Base-by-base conservation (phyloP, 2,329 filamentous ascomycete species). In the Aspergillus sp. region DNA sequence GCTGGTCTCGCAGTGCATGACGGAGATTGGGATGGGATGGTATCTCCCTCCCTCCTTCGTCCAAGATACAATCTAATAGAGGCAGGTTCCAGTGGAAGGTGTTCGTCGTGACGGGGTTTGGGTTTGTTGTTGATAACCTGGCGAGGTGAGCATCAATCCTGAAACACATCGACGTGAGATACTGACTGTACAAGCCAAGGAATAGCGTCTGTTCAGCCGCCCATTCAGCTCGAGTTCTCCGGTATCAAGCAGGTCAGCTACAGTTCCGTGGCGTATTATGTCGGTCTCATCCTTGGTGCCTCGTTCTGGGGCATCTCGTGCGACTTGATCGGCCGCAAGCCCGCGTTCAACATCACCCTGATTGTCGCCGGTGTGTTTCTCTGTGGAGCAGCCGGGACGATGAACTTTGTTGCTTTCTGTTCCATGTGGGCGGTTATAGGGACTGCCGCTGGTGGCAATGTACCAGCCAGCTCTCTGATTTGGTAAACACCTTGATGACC, bases 121-220 rank as follows among this genome's bases (percentile, higher is more conserved):
- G 87, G 23, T 90, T 86, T 87, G 85, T 86, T 5, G 83, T 83
- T 48, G 87, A 90, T 71, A 89, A 89, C 39, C 67, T 72, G 6
- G 47, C 19, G 60, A n/a, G 40, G 40, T 43, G 7, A 40, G 14
- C 6, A 17, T 3, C 40, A 5, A 21, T 19, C 17, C 14, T 17
- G 15, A 41, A 15, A 8, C 47, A 33, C 7, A 17, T 17, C 5
- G 9, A 14, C 46, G 17, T 55, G 39, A 3, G 7, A 5, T 6
- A 2, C 66, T 63, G 63, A 68, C 31, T 64, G 63, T 41, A 70
- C 68, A 1, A 31, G 27, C 11, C 70, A 73, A 59, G 71, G 69
- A 2, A 68, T 72, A 44, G 62, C 62, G 6, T 67, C 66, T 12
- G 64, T 71, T 3, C 69, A 70, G 7, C 68, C 69, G 1, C 65